A percentile compares a stretch with the other conserved stretches of the same genome.
These are phyloP conservation scores for Trichoderma breve DNA, from an alignment of 2,329 filamentous ascomycete genomes.

Conservation along the genomic window DNA sequence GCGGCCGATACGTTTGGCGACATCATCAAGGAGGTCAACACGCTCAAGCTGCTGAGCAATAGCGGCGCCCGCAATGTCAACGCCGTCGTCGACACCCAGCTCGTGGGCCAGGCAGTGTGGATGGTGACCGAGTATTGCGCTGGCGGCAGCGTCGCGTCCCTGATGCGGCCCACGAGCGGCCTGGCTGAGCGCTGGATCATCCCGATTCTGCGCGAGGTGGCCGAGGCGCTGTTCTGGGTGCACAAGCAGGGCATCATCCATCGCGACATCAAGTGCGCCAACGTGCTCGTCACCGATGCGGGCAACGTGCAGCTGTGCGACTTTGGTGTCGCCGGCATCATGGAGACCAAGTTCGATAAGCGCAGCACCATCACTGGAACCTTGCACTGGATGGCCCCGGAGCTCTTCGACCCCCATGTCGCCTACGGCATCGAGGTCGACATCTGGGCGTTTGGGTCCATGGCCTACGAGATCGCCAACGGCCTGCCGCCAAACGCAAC, in stretches of 20 bases:
- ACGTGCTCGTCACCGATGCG: conserved; percentile 73
- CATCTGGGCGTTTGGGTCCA: conserved; percentile 68
- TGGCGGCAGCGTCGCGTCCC: conserved; percentile 73
- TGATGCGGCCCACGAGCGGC: conserved; percentile 64
- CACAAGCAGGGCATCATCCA: conserved; percentile 67
- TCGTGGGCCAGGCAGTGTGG: conserved; percentile 77
- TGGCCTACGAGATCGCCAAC: conserved; percentile 65
- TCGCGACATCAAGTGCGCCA: conserved; percentile 71
- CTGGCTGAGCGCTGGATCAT: conserved; percentile 69
- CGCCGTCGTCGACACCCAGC: conserved; percentile 72
- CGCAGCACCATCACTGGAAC: conserved; percentile 66
- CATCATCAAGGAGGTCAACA: conserved; percentile 60
- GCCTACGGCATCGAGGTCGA: conserved; percentile 59
- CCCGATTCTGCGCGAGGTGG: conserved; percentile 63
- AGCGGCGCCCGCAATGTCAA: conserved; percentile 76
- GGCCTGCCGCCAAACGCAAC: conserved; percentile 58
- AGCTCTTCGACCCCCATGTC: conserved; percentile 53
- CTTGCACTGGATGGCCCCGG: conserved; percentile 67
- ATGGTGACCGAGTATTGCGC: conserved; percentile 84
- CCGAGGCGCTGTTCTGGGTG: conserved; percentile 64
- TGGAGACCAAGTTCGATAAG: conserved; percentile 61
- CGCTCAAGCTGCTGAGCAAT: conserved; percentile 69
- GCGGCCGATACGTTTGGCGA: conserved; percentile 61
- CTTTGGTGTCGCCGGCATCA: conserved; percentile 48
- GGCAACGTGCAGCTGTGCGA: conserved; percentile 78